Base-by-base conservation (phyloP, 2,329 filamentous ascomycete genomes). In the Hortaea werneckii region DNA sequence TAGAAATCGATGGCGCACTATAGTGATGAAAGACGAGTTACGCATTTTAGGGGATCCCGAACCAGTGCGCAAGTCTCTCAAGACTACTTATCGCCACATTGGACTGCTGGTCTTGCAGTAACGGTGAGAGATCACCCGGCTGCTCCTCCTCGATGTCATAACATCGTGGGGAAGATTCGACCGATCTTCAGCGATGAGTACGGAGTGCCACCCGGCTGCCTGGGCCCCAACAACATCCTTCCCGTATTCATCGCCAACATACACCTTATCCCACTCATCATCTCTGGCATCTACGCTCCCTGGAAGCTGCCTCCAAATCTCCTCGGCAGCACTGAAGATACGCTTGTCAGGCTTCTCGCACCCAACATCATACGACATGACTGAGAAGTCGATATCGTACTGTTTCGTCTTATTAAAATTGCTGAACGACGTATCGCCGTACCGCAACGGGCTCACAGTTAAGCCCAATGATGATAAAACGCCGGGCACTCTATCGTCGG, bases 321-420 rank as follows among this genome's bases (percentile, higher is more conserved):
- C 51, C 39, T 71, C 67, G 0, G 78, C 79, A 0, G 76, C 72
- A 1, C 67, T 59, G 50, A 83, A 84, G 2, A 83, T 80, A 2
- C 58, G 52, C 6, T 47, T 51, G 43, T 78, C 67, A 0, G 80
- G 80, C 58, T 84, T 84, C 52, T 77, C 76, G 26, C 64, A 58
- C 0, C 79, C 79, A 4, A 77, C 74, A 53, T 82, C 78, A 51
- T 83, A 83, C 12, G 78, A 82, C 58, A 81, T 71, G 49, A 76
- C 75, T 5, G 75, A 68, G 49, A 82, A 80, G 54, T 76, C 72
- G 38, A 82, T 63, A 46, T 74, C 70, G 30, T 52, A 52, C 11
- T 51, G 41, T 11, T 50, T 46, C 10, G 40, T 6, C 6, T 13
- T 6, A 6, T 26, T 35, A 9, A 7, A 20, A 7, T 10, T 11